phyloP scores from a whole-genome alignment of 163 green algal species.

The Scenedesmus sp. region DNA sequence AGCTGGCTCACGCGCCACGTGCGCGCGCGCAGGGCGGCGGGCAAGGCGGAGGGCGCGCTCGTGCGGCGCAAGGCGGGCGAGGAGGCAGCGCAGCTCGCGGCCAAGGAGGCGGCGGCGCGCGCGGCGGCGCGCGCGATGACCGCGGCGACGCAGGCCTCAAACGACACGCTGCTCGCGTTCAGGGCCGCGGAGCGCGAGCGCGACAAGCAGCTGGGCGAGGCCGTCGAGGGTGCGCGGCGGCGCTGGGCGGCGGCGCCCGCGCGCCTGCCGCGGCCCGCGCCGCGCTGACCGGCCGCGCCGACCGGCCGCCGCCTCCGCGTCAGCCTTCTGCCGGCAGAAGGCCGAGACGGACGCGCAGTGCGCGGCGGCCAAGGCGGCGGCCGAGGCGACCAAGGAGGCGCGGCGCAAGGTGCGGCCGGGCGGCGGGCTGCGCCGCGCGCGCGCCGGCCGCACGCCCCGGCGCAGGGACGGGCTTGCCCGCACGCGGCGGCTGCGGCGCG shows the following conservation, averaged over 20 bases:
- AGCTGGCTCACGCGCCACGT: too few relatives aligned
- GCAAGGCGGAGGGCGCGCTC: conserved; percentile 44
- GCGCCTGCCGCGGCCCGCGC: too few relatives aligned
- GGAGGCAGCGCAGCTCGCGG: conserved; percentile 49
- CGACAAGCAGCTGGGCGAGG: conserved; percentile 53
- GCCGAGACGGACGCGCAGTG: conserved; percentile 31
- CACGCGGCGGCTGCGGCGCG: not conserved
- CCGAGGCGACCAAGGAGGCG: conserved; percentile 41
- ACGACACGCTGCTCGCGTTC: conserved; percentile 65
- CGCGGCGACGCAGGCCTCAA: conserved; percentile 58
- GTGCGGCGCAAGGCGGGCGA: conserved; percentile 48
- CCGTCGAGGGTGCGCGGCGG: conserved; percentile 61
- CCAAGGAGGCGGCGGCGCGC: conserved; percentile 48
- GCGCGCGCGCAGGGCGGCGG: conserved; percentile 40
- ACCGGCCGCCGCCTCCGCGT: not conserved
- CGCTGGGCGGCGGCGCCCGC: not conserved
- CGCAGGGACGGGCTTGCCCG: not conserved
- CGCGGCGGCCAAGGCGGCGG: conserved; percentile 30
- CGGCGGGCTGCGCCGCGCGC: too few relatives aligned
- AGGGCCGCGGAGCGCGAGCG: conserved; percentile 64
- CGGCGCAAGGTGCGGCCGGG: conserved; percentile 33
- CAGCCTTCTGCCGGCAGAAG: conserved; percentile 45
- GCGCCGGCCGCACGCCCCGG: too few relatives aligned
- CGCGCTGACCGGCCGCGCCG: too few relatives aligned
- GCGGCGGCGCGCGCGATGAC: conserved; percentile 39